phyloP scores from a whole-genome alignment of 108 stramenopile genomes.

The Nitzschia sp. region DNA sequence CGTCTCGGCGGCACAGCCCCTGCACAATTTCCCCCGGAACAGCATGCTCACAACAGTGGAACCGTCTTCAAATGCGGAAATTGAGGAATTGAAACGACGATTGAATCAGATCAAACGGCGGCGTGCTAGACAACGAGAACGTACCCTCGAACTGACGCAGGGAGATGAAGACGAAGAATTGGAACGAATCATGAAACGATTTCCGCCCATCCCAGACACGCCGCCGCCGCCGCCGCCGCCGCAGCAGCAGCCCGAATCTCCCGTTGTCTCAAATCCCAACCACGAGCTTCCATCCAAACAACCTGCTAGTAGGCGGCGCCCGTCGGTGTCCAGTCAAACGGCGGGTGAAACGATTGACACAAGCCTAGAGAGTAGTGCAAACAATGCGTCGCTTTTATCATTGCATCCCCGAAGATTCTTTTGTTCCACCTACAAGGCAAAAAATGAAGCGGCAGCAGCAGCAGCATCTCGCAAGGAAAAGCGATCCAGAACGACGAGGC shows the following conservation, averaged over 20 bases:
- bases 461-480: neutral
- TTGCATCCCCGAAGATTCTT: neutral
- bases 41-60: neutral
- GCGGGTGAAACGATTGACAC: neutral
- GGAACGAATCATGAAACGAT: neutral
- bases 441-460: neutral
- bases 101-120: neutral
- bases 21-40: neutral
- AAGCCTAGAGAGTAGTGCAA: neutral
- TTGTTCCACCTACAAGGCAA: constrained; percentile 1
- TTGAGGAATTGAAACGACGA: neutral
- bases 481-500: neutral
- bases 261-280: neutral
- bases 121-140: neutral
- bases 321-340: constrained; percentile 6
- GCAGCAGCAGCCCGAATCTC: neutral
- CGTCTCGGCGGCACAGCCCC: neutral
- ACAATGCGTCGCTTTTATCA: neutral
- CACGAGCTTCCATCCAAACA: too few relatives aligned
- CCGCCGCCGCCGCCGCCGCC: neutral
- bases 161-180: neutral
- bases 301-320: neutral
- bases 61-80: constrained; percentile 3
- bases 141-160: neutral
- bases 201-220: neutral